Base-by-base conservation (phyloP, 805 yeast species). In the Brettanomyces bruxellensis region DNA sequence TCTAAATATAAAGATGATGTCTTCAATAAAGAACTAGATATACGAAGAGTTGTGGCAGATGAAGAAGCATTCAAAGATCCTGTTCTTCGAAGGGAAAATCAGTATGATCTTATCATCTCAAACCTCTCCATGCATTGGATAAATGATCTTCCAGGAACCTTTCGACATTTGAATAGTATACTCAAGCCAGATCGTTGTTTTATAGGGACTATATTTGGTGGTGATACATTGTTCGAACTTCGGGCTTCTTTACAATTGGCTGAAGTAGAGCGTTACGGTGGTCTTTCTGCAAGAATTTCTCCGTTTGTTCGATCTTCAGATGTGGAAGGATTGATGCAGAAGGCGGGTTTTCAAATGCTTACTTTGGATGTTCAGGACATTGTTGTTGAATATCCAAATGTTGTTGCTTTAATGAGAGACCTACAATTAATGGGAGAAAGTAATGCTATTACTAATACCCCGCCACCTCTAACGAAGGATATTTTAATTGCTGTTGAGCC, bases 291-390 rank as follows among this genome's bases (percentile, higher is more conserved):
- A 1, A 68, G 95, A 36, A 76, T 87, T 4, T 81, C 90, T 4
- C 95, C 95, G 1, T 70, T 87, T 53, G 89, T 87, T 3, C 86
- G 82, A 35, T 76, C 86, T 37, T 76, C 81, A 44, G 95, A 87
- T 58, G 76, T 86, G 49, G 93, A 91, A 1, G 70, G 78, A 14
- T 64, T 87, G 34, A 64, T 87, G 66, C 86, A 80, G 59, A 72
- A 78, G 47, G 89, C 90, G 0, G 86, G 88, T 18, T 87, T 83
- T 69, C 82, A 79, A 54, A 75, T 87, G 73, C 72, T 86, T 44
- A 87, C 95, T 0, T 78, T 87, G 41, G 95, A 87, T 58, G 83
- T 86, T 7, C 95, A 87, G 57, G 95, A 87, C 57, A 76, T 86
- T 24, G 76, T 84, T 4, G 89, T 87, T 12, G 83, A 81, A 18